Conservation (phyloP, 2,329 filamentous ascomycete species). For the Gnomoniopsis sp. region DNA sequence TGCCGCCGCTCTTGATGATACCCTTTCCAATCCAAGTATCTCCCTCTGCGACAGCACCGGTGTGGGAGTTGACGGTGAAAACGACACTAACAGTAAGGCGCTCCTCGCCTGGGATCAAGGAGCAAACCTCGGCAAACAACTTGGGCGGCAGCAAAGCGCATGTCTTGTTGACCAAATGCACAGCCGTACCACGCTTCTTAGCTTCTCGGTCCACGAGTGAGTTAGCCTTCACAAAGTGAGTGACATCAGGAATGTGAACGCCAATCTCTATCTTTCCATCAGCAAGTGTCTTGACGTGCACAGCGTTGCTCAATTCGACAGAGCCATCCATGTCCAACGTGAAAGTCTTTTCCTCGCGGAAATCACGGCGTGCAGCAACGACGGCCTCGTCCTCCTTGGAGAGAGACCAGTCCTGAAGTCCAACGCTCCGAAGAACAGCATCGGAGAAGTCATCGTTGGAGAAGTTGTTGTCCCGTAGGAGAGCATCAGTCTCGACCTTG, state of each 20-base stretch:
- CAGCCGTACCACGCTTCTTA: constrained; percentile 94
- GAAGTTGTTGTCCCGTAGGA: constrained; percentile 98
- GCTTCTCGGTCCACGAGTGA: constrained; percentile 95
- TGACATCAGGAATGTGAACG: constrained; percentile 90
- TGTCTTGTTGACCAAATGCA: constrained; percentile 87
- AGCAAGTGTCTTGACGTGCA: constrained; percentile 80
- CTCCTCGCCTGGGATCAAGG: constrained; percentile 80
- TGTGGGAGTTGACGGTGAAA: constrained; percentile 82
- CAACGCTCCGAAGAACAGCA: constrained; percentile 88
- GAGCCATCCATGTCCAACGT: constrained; percentile 89
- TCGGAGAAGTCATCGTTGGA: constrained; percentile 96
- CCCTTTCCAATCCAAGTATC: constrained; percentile 93
- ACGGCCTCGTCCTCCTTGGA: constrained; percentile 75
- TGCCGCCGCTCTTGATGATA: constrained; percentile 88
- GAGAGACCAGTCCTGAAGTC: constrained; percentile 87
- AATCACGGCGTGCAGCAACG: constrained; percentile 77
- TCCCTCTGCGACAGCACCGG: constrained; percentile 74
- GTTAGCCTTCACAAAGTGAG: constrained; percentile 95
- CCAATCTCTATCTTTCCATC: constrained; percentile 91
- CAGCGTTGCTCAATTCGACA: constrained; percentile 84
- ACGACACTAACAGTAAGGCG: constrained; percentile 89
- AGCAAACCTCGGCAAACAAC: constrained; percentile 83
- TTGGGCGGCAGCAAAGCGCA: constrained; percentile 85
- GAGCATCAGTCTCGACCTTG: constrained; percentile 95
- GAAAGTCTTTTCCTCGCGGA: constrained; percentile 83